Base-by-base conservation (phyloP, 2,329 filamentous ascomycete genomes). In the Pseudogymnoascus sp. region DNA sequence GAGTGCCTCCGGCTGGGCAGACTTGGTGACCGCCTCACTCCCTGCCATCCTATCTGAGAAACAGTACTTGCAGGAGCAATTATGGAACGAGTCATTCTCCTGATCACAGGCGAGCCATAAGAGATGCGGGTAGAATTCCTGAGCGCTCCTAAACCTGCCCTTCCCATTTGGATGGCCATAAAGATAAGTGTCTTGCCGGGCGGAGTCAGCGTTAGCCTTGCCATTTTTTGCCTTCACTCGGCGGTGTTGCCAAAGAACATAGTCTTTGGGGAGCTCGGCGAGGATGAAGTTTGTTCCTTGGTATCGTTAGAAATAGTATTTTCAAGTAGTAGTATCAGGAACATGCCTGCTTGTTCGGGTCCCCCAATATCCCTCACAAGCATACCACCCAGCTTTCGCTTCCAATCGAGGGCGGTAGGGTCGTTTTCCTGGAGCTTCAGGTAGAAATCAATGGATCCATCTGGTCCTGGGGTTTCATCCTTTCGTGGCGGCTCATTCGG, bases 101-200 rank as follows among this genome's bases (percentile, higher is more conserved):
- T 79, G 77, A 67, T 85, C 83, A 19, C 79, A 81, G 57, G 75
- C 76, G 1, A 86, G 78, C 82, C 83, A 85, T 1, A 85, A 72
- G 2, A 86, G 73, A 71, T 86, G 84, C 2, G 81, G 82, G 74
- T 85, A 84, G 75, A 86, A 86, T 67, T 86, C 83, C 62, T 78
- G 79, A 0, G 83, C 83, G 69, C 82, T 85, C 63, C 83, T 74
- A 70, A 80, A 86, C 60, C 83, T 78, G 73, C 85, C 85, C 71
- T 79, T 81, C 14, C 83, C 83, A 54, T 78, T 74, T 2, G 83
- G 83, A 69, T 86, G 83, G 19, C 84, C 84, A 70, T 85, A 86
- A 5, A 86, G 76, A 67, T 85, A 86, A 34, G 82, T 82, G 70
- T 86, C 84, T 68, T 84, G 81, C 63, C 83, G 75, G 69, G 84